Conservation (phyloP, 2,329 filamentous ascomycete genomes). For the Periconia sp. region DNA sequence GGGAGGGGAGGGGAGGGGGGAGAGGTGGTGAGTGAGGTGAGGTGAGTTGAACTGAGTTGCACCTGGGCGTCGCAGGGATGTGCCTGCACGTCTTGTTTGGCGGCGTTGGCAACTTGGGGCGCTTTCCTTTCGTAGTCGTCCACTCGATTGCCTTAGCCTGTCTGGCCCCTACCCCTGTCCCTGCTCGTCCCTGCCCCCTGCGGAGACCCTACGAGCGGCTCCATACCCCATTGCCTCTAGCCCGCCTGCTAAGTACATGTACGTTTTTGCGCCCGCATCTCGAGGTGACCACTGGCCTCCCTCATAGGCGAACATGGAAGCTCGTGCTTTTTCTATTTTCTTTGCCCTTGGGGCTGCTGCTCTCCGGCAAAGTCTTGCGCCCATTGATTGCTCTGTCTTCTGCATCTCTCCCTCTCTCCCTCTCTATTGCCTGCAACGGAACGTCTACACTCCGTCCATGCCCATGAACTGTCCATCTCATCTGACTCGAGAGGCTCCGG, state of each 20-base stretch:
- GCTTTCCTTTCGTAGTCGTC: no score
- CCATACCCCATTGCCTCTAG: slow-evolving; percentile 26
- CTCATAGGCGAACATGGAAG: slow-evolving; percentile 1
- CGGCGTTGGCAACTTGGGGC: slow-evolving; percentile 27
- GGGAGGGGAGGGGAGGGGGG: slow-evolving; percentile 12
- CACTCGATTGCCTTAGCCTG: no score
- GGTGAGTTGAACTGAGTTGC: no score
- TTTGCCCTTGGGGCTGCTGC: neutral
- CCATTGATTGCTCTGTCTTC: no score
- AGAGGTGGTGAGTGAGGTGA: neutral
- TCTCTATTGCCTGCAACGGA: no score
- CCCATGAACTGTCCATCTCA: slow-evolving; percentile 5
- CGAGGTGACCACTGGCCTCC: slow-evolving; percentile 18
- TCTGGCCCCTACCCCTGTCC: no score
- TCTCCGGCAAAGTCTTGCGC: no score
- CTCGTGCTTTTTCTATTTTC: slow-evolving; percentile 15
- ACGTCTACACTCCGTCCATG: no score
- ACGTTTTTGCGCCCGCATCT: slow-evolving; percentile 16
- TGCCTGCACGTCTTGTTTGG: slow-evolving; percentile 28
- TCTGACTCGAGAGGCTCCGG: slow-evolving; percentile 1
- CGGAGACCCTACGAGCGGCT: slow-evolving; percentile 2
- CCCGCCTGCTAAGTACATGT: slow-evolving; percentile 2
- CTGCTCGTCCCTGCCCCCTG: no score
- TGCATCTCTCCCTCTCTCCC: no score
- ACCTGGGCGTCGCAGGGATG: neutral